phyloP scores from a whole-genome alignment of 225 moss, liverwort and hornwort species.

The Neckera pumila region DNA sequence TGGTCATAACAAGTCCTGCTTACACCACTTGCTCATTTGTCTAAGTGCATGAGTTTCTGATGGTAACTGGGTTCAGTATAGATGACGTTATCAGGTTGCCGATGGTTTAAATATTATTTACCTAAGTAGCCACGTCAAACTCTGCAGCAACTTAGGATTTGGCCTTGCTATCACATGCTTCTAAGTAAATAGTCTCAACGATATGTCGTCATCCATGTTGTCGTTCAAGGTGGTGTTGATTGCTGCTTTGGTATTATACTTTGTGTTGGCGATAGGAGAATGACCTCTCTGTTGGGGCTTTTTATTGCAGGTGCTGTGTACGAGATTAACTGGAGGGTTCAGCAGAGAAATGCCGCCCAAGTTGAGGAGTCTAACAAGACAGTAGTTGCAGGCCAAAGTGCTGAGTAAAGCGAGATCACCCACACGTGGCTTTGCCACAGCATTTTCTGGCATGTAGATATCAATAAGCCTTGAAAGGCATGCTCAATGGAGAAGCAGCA shows the following conservation, averaged over 20 bases:
- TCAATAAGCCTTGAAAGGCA: not conserved
- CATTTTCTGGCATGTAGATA: slow-evolving; percentile 32
- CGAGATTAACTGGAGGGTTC: slow-evolving; percentile 38
- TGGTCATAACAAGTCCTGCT: not conserved
- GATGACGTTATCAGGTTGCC: not conserved
- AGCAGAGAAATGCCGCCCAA: slow-evolving; percentile 23
- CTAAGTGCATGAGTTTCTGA: not conserved
- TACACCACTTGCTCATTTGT: not conserved
- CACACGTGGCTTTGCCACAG: not conserved
- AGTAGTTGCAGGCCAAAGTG: slow-evolving; percentile 5
- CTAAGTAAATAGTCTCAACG: not conserved
- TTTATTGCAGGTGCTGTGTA: slow-evolving; percentile 29
- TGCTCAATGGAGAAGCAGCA: not conserved
- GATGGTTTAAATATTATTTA: not conserved
- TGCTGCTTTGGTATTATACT: not conserved
- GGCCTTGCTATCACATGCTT: not conserved
- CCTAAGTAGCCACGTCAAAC: not conserved
- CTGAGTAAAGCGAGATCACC: slow-evolving; percentile 1
- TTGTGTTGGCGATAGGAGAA: not conserved
- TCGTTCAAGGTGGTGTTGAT: not conserved
- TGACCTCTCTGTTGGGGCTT: not conserved
- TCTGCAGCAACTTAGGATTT: not conserved
- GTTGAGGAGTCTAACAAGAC: slow-evolving; percentile 20
- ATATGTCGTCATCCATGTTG: not conserved
- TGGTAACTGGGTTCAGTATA: not conserved